A percentile compares a stretch with the other conserved stretches of the same genome.
These are phyloP conservation scores for Trichoderma atrobrunneum DNA, from an alignment of 2,329 filamentous ascomycete genomes.

Conservation along the genomic window DNA sequence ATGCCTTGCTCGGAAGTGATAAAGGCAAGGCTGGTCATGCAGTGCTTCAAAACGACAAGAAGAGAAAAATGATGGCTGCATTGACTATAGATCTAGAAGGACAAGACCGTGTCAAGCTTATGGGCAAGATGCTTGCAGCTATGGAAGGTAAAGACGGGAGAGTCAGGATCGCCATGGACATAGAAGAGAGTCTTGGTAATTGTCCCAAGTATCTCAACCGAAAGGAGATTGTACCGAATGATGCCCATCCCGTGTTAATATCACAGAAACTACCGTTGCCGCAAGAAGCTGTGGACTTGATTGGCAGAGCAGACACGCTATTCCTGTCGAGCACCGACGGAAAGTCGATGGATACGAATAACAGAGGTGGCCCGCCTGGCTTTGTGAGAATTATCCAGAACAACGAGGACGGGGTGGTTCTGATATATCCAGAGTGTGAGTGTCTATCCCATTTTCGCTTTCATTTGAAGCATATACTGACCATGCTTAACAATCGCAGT, in stretches of 20 bases:
- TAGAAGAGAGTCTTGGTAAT: background rate
- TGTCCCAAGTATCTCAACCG: background rate
- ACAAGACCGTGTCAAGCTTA: constrained; percentile 70
- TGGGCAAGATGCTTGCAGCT: constrained; percentile 66
- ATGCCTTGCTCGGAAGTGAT: background rate
- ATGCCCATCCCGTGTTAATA: background rate
- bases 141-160: background rate
- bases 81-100: constrained; percentile 56
- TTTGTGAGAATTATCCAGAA: constrained; percentile 64
- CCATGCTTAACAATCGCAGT: background rate
- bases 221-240: background rate
- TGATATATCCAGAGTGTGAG: background rate
- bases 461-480: accelerated
- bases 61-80: constrained; percentile 40
- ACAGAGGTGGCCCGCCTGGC: constrained; percentile 70
- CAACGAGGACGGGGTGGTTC: background rate
- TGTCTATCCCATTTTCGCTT: background rate
- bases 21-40: background rate
- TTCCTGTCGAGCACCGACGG: constrained; percentile 63
- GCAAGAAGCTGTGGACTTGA: background rate
- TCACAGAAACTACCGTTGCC: background rate
- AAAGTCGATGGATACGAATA: constrained; percentile 77
- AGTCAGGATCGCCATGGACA: background rate
- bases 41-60: constrained; percentile 32
- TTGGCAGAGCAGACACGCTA: background rate